phyloP scores from a whole-genome alignment of 1,284 basidiomycete species.

The Ceratobasidium sp. region DNA sequence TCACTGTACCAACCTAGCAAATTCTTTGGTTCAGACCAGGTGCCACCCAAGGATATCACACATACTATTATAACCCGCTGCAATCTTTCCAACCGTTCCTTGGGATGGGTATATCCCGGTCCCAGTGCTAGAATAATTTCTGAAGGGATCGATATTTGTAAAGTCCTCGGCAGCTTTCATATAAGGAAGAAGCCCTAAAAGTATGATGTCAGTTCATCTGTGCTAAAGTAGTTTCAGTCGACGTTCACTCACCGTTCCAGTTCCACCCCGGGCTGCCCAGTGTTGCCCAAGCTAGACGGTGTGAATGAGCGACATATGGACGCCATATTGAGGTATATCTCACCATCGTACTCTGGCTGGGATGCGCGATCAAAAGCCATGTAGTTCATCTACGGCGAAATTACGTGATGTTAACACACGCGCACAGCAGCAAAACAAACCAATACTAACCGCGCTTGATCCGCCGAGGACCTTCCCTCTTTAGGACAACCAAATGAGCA shows the following conservation, averaged over 20 bases:
- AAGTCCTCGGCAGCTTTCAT: slow-evolving; percentile 56
- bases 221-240: not conserved
- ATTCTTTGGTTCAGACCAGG: slow-evolving; percentile 17
- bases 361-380: slow-evolving; percentile 54
- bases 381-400: slow-evolving; percentile 52
- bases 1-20: slow-evolving; percentile 49
- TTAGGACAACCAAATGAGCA: slow-evolving; percentile 4
- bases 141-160: slow-evolving; percentile 50
- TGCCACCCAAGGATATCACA: slow-evolving; percentile 44
- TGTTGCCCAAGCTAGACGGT: slow-evolving; percentile 46
- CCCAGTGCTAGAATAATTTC: slow-evolving; percentile 50
- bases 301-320: slow-evolving; percentile 50
- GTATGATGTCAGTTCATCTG: not conserved
- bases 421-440: not conserved
- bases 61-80: slow-evolving; percentile 52
- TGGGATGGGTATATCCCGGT: slow-evolving; percentile 51
- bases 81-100: slow-evolving; percentile 52
- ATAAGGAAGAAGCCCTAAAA: slow-evolving; percentile 53
- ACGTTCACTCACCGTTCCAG: slow-evolving; percentile 51
- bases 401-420: not conserved
- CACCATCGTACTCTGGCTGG: slow-evolving; percentile 52
- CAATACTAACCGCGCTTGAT: slow-evolving; percentile 49
- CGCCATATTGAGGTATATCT: slow-evolving; percentile 16
- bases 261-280: slow-evolving; percentile 52
- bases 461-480: slow-evolving; percentile 55